Evolutionary conservation across 2,329 filamentous ascomycete species (phyloP), one percentile per base, ranked within the genome.

Genomic region (Drechmeria coniospora): DNA sequence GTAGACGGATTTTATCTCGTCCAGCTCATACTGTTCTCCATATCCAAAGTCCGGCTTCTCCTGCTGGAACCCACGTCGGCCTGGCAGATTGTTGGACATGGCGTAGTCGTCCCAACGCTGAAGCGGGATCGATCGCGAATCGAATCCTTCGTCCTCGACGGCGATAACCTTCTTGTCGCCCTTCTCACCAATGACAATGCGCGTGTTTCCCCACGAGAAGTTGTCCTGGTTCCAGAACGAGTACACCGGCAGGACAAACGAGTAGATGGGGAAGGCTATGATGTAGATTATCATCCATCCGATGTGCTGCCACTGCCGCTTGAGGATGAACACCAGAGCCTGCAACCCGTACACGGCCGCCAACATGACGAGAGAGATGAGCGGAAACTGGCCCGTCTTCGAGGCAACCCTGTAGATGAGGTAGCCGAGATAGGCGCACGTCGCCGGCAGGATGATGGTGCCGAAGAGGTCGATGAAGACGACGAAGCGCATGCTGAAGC

Each of bases 221-320:
- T 98, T 87, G 56, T 98, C 90, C 54, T 94, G 86, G 57, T 94
- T 92, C 90, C 90, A 98, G 76, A 98, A 98, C 1, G 87, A 93
- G 61, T 95, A 98, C 37, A 98, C 60, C 1, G 90, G 90, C 9
- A 98, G 68, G 36, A 92, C 50, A 44, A 98, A 81, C 4, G 79
- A 90, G 61, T 87, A 94, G 42, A 98, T 79, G 0, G 90, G 90
- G 61, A 80, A 94, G 3, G 90, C 90, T n/a, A 92, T 42, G 36
- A 98, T 68, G 57, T 98, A 98, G 49, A 98, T 95, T 39, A 98
- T 78, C 86, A 98, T 95, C 90, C 90, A 98, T 41, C 90, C 90
- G 35, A 98, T 72, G 49, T 95, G 87, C 51, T 98, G 86, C 90
- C 90, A 98, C 55, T 95, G 83, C 28, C 90, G 70, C 62, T 93